These are phyloP conservation scores for Odontarrhena argentea DNA, from an alignment of 345 rosid species.

Conservation along the genomic window DNA sequence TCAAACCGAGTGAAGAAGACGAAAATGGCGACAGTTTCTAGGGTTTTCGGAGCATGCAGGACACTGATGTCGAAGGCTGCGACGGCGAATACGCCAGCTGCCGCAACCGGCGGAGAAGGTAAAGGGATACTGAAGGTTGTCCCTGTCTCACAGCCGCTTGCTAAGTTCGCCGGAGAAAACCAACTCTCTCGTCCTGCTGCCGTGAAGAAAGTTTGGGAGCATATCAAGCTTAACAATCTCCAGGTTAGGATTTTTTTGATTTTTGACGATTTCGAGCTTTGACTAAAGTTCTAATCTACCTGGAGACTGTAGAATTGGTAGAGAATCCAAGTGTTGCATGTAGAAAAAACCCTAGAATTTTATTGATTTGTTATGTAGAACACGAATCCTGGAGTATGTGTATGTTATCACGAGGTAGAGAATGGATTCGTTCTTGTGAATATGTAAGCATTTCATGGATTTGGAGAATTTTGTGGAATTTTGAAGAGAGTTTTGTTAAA, in stretches of 20 bases:
- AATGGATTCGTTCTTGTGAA: background rate
- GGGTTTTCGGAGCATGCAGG: constrained; percentile 43
- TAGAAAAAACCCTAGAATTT: background rate
- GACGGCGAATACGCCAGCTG: constrained; percentile 7
- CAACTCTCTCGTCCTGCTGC: constrained; percentile 52
- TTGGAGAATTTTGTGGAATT: background rate
- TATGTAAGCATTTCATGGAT: background rate
- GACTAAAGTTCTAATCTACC: background rate
- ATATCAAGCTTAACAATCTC: constrained; percentile 50
- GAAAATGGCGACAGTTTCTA: constrained; percentile 34
- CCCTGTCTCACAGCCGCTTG: constrained; percentile 32
- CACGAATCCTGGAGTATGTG: background rate
- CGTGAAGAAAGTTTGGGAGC: constrained; percentile 55
- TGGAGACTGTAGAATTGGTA: background rate
- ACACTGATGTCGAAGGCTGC: constrained; percentile 37
- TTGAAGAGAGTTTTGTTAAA: background rate
- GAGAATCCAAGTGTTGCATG: constrained; percentile 1
- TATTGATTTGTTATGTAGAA: background rate
- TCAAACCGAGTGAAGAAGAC: constrained; percentile 10
- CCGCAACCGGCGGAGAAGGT: constrained; percentile 12
- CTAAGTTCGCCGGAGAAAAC: constrained; percentile 46
- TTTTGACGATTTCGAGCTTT: background rate
- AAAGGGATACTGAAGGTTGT: constrained; percentile 28
- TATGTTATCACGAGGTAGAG: background rate
- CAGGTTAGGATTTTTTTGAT: constrained; percentile 45